phyloP scores from a whole-genome alignment of 805 yeast species.

The Schizosaccharomyces cryophilus region DNA sequence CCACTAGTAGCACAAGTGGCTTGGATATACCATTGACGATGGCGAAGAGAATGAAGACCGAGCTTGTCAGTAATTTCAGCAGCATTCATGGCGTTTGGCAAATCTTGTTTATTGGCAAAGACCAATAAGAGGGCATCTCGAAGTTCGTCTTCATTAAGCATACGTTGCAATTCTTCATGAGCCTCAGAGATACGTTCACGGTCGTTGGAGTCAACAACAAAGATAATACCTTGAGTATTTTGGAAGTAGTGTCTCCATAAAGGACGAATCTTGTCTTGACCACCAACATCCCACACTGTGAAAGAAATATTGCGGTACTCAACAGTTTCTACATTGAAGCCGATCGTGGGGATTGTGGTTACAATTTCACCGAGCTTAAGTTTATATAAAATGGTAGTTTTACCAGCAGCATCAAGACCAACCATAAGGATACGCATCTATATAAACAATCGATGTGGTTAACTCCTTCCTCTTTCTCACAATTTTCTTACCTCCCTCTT shows the following conservation, averaged over 20 bases:
- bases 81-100: conserved; percentile 97
- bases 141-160: conserved; percentile 94
- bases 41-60: conserved; percentile 90
- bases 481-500: conserved; percentile 35
- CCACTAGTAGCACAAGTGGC: conserved; percentile 98
- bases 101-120: conserved; percentile 94
- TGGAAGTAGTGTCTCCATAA: conserved; percentile 98
- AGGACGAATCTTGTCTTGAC: conserved; percentile 97
- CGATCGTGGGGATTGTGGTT: conserved; percentile 49
- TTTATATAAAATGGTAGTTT: conserved; percentile 86
- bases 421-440: conserved; percentile 89
- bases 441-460: background rate
- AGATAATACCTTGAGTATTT: conserved; percentile 94
- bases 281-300: conserved; percentile 97
- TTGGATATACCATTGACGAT: conserved; percentile 98
- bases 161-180: conserved; percentile 91
- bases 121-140: conserved; percentile 88
- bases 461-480: background rate
- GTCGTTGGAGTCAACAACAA: conserved; percentile 93
- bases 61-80: conserved; percentile 94
- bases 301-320: conserved; percentile 58
- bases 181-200: conserved; percentile 96
- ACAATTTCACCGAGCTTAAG: conserved; percentile 31
- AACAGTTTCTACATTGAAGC: conserved; percentile 70
- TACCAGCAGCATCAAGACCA: conserved; percentile 92